A percentile compares a stretch with the other conserved stretches of the same genome.
phyloP scores from a whole-genome alignment of 2,329 filamentous ascomycete genomes.

The Paracamarosporium sp. region DNA sequence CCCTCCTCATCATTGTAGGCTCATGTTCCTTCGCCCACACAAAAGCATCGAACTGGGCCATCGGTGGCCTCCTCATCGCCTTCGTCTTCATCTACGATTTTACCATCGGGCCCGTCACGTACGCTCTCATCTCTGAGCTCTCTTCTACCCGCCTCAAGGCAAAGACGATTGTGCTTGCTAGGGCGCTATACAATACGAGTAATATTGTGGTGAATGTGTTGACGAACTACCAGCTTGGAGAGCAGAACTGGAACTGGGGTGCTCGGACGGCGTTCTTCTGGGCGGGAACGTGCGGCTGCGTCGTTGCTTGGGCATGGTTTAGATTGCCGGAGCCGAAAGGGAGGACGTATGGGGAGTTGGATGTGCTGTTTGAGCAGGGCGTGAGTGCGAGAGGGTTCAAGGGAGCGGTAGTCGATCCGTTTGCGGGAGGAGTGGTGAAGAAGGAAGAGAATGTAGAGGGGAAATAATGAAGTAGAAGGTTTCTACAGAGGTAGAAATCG shows the following conservation, averaged over 20 bases:
- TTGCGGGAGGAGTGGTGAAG: slow-evolving; percentile 13
- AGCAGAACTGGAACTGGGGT: slow-evolving; percentile 78
- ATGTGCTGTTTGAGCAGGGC: slow-evolving; percentile 74
- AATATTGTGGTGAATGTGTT: slow-evolving; percentile 80
- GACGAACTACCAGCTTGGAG: slow-evolving; percentile 56
- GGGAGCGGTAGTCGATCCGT: slow-evolving; percentile 29
- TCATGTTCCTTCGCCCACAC: slow-evolving; percentile 69
- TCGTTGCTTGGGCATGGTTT: slow-evolving; percentile 80
- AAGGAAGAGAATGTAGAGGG: slow-evolving; percentile 21
- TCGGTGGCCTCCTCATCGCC: slow-evolving; percentile 37
- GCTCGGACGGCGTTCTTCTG: slow-evolving; percentile 88
- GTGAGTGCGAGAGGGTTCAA: slow-evolving; percentile 34
- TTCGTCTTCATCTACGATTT: slow-evolving; percentile 77
- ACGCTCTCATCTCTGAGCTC: slow-evolving; percentile 83
- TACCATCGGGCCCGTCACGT: slow-evolving; percentile 84
- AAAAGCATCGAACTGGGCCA: slow-evolving; percentile 55
- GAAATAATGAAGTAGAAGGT: slow-evolving; percentile 17
- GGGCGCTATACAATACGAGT: slow-evolving; percentile 76
- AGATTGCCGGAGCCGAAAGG: slow-evolving; percentile 79
- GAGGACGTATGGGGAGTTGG: slow-evolving; percentile 82
- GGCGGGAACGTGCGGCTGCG: slow-evolving; percentile 77
- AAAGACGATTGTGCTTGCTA: slow-evolving; percentile 84
- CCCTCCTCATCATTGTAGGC: slow-evolving; percentile 78
- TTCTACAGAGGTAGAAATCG: neutral
- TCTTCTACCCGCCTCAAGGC: slow-evolving; percentile 80